Base-by-base conservation (phyloP, 1,284 basidiomycete genomes). In the Ganoderma meredithae region DNA sequence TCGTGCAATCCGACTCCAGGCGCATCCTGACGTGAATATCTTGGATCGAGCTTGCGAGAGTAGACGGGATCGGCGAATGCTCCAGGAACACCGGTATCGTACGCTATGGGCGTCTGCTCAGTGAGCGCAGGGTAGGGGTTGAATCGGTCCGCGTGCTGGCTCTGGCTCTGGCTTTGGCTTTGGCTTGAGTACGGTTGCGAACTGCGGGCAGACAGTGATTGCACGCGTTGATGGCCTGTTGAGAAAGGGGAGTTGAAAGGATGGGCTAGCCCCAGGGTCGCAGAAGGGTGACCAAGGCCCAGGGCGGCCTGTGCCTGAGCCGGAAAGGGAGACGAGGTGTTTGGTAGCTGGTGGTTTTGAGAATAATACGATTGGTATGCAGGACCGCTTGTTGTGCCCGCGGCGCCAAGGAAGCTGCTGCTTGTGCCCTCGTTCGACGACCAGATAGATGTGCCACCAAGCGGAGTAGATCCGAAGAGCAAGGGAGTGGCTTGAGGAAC, bases 371-470 rank as follows among this genome's bases (percentile, higher is more conserved):
- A 67, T 25, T 31, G 66, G 40, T 64, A 66, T 2, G 31, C 22
- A 22, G 62, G 68, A 3, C 68, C 66, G 19, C 62, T 69, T 0
- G 67, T 31, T 36, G 71, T 65, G 5, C 70, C 66, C 4, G 67
- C 65, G 36, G 65, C 66, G 8, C 71, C 63, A 22, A 63, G 70
- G 58, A 70, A 74, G 33, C 55, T 66, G 0, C 71, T 25, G 0
- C 65, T 39, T 5, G 60, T 59, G 60, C 68, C 64, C 47, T 73
- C 73, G 12, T 64, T 66, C 2, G 74, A 75, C 15, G 77, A 75
- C 79, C 79, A 80, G n/a, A 79, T 79, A 3, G 79, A 80, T 12
- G 66, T 69, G 22, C 72, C 66, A 19, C 71, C 72, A 0, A 75
- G 72, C 9, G 75, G 65, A 9, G 72, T 73, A 12, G 78, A 76